Evolutionary conservation across 805 yeast species (phyloP).

Genomic region (Yarrowia yakushimensis): DNA sequence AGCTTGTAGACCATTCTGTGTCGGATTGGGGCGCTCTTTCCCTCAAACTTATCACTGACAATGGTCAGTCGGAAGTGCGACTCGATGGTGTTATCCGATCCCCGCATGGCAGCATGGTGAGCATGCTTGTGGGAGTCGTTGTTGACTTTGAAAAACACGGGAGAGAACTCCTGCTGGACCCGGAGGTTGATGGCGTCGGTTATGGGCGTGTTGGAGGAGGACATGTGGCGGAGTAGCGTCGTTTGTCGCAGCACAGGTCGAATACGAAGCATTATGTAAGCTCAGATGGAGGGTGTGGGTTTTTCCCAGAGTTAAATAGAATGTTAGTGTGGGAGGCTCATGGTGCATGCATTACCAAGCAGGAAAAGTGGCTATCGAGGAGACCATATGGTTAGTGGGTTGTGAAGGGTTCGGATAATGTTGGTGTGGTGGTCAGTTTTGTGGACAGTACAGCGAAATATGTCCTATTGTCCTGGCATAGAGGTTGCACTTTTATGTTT

Average conservation of each 20-base stretch:
- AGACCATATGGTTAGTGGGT: not conserved
- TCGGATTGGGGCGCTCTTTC: slow-evolving; percentile 64
- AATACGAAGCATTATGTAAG: slow-evolving; percentile 18
- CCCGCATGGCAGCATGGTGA: slow-evolving; percentile 78
- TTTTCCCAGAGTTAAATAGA: not conserved
- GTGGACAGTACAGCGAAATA: too few relatives aligned
- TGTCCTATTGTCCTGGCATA: too few relatives aligned
- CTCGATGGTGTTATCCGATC: slow-evolving; percentile 66
- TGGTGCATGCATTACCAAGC: slow-evolving; percentile 2
- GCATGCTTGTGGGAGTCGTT: slow-evolving; percentile 89
- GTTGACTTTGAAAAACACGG: slow-evolving; percentile 51
- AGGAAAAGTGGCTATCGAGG: not conserved
- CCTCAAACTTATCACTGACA: slow-evolving; percentile 65
- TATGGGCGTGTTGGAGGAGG: slow-evolving; percentile 26
- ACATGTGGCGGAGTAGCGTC: slow-evolving; percentile 18
- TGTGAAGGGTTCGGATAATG: not conserved
- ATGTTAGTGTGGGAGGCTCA: not conserved
- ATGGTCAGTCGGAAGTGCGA: slow-evolving; percentile 77
- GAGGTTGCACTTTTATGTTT: too few relatives aligned
- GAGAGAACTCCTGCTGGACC: slow-evolving; percentile 41
- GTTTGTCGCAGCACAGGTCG: slow-evolving; percentile 16
- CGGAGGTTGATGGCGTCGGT: slow-evolving; percentile 44
- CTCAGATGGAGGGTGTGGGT: not conserved
- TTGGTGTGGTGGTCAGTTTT: too few relatives aligned
- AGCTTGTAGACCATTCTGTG: slow-evolving; percentile 71